Conservation (phyloP, 208 protist genomes). For the Phytomonas francai region DNA sequence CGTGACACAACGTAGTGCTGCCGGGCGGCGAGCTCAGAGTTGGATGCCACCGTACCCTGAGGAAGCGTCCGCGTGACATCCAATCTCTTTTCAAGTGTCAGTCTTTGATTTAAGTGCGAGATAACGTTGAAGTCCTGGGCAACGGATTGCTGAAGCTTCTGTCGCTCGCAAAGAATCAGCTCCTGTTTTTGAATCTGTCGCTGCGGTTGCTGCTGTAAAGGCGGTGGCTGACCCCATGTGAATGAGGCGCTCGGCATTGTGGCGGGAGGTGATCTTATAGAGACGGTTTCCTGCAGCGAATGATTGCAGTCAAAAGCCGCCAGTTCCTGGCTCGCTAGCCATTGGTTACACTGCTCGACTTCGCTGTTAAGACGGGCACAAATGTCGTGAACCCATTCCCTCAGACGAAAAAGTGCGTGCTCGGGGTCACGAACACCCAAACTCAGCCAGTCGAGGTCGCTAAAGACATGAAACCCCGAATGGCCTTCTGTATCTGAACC, state of each 20-base stretch:
- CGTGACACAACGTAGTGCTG: constrained; percentile 25
- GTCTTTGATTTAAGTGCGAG: constrained; percentile 47
- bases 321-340: constrained; percentile 43
- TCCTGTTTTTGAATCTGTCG: neutral
- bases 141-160: constrained; percentile 16
- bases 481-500: neutral
- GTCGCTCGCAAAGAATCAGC: constrained; percentile 1
- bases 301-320: constrained; percentile 51
- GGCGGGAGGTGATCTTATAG: constrained; percentile 8
- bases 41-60: constrained; percentile 11
- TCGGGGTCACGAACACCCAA: constrained; percentile 42
- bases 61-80: constrained; percentile 53
- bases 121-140: constrained; percentile 38
- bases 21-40: constrained; percentile 24
- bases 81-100: constrained; percentile 53
- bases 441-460: constrained; percentile 4
- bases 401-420: constrained; percentile 32
- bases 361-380: constrained; percentile 46
- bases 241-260: constrained; percentile 3
- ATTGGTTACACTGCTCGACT: constrained; percentile 51
- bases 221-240: constrained; percentile 1
- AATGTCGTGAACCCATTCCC: constrained; percentile 50
- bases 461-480: neutral
- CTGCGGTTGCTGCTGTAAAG: neutral
- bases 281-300: constrained; percentile 45